A percentile compares a stretch with the other conserved stretches of the same genome.
Conservation (phyloP, 768 basidiomycete species). For the Hysterangium stoloniferum region DNA sequence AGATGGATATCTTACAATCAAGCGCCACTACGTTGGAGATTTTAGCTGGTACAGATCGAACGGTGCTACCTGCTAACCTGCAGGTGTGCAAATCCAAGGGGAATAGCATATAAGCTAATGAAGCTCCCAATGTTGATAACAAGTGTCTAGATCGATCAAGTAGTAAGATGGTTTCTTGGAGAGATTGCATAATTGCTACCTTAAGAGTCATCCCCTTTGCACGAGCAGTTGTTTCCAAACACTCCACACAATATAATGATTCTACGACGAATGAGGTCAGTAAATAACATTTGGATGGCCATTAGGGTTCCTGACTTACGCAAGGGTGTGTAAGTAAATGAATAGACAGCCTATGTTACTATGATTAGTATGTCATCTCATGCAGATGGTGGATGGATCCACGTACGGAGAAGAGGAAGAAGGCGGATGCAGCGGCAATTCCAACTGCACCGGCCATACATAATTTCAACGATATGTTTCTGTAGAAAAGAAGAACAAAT, state of each 20-base stretch:
- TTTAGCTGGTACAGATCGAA: constrained; percentile 12
- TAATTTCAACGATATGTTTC: no score
- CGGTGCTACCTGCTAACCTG: constrained; percentile 16
- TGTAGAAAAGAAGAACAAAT: no score
- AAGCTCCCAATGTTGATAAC: constrained; percentile 16
- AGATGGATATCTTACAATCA: not conserved
- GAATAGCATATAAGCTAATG: constrained; percentile 29
- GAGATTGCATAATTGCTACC: constrained; percentile 23
- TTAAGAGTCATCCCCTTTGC: constrained; percentile 25
- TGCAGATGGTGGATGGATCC: no score
- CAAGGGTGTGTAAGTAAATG: constrained; percentile 3
- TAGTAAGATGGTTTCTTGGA: constrained; percentile 15
- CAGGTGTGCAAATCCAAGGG: constrained; percentile 26
- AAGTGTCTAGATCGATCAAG: not conserved
- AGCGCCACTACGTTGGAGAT: not conserved
- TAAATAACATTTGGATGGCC: no score
- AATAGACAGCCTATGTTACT: not conserved
- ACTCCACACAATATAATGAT: constrained; percentile 26
- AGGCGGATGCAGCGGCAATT: constrained; percentile 25
- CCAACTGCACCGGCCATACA: no score
- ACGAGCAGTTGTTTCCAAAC: constrained; percentile 26
- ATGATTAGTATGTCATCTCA: no score
- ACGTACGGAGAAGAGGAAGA: constrained; percentile 20
- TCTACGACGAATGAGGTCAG: constrained; percentile 1
- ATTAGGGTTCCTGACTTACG: no score